Conservation (phyloP, 2,329 filamentous ascomycete species). For the Trichoderma aggressivum region DNA sequence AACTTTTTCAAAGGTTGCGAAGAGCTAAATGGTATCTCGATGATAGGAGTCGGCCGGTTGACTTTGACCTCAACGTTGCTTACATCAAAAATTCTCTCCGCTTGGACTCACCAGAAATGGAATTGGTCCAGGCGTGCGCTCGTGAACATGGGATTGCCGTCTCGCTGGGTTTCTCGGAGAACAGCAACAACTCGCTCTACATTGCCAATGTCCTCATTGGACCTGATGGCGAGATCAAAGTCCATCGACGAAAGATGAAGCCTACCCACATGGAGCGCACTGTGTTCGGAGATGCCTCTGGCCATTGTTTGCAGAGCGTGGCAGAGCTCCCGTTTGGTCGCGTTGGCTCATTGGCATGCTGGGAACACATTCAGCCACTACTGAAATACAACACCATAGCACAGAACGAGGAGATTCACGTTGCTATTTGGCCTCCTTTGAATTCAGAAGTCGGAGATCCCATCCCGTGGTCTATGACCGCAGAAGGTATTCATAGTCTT, state of each 20-base stretch:
- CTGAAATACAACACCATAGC: neutral
- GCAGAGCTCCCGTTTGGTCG: conserved; percentile 4
- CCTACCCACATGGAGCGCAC: conserved; percentile 12
- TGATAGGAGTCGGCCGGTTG: neutral
- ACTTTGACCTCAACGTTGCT: neutral
- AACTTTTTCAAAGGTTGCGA: neutral
- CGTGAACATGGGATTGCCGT: conserved; percentile 1
- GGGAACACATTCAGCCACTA: conserved; percentile 8
- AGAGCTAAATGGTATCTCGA: neutral
- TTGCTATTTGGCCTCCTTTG: neutral
- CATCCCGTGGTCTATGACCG: neutral
- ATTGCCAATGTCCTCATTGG: conserved; percentile 1
- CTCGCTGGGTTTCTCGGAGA: conserved; percentile 1
- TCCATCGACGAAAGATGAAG: conserved; percentile 12
- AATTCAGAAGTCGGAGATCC: neutral
- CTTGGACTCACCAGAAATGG: conserved; percentile 1
- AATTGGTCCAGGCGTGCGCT: neutral
- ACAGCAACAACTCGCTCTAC: conserved; percentile 2
- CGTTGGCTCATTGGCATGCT: neutral
- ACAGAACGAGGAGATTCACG: conserved; percentile 2
- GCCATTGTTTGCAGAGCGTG: neutral
- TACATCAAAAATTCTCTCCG: conserved; percentile 15
- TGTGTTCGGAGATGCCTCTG: neutral
- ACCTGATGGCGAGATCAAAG: conserved; percentile 1
- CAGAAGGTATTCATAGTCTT: neutral